Evolutionary conservation across 2,329 filamentous ascomycete genomes (phyloP).

Genomic region (Paraphaeosphaeria minitans): DNA sequence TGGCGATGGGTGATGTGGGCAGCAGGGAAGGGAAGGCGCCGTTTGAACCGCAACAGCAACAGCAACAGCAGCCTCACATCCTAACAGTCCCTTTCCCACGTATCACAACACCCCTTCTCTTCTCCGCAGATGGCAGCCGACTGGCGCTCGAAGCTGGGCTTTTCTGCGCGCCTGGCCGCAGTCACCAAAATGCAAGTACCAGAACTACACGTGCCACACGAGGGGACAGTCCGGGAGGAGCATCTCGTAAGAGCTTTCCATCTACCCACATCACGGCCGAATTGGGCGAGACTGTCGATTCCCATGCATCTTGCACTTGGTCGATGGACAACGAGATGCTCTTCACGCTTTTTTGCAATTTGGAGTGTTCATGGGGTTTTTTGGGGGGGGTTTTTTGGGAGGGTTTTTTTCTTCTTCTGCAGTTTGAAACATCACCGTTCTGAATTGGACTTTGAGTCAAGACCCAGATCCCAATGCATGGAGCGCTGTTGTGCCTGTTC

Average conservation of each 20-base stretch:
- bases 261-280: constrained; percentile 4
- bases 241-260: constrained; percentile 24
- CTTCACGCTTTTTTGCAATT: not conserved
- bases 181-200: constrained; percentile 57
- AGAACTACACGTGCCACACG: constrained; percentile 12
- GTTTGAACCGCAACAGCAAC: not conserved
- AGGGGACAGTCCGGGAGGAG: constrained; percentile 11
- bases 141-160: constrained; percentile 51
- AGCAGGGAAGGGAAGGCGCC: constrained; percentile 5
- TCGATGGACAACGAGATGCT: not conserved
- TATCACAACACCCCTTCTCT: not conserved
- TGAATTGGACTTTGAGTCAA: too few relatives aligned
- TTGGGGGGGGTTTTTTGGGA: too few relatives aligned
- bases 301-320: not conserved
- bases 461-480: not conserved
- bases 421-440: too few relatives aligned
- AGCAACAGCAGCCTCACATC: not conserved
- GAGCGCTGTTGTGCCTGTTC: not conserved
- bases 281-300: not conserved
- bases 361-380: too few relatives aligned
- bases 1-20: not conserved
- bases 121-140: constrained; percentile 22
- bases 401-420: too few relatives aligned
- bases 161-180: constrained; percentile 51
- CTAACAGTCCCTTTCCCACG: constrained; percentile 49